Conservation (phyloP, 2,329 filamentous ascomycete genomes). For the Claviceps sp. region DNA sequence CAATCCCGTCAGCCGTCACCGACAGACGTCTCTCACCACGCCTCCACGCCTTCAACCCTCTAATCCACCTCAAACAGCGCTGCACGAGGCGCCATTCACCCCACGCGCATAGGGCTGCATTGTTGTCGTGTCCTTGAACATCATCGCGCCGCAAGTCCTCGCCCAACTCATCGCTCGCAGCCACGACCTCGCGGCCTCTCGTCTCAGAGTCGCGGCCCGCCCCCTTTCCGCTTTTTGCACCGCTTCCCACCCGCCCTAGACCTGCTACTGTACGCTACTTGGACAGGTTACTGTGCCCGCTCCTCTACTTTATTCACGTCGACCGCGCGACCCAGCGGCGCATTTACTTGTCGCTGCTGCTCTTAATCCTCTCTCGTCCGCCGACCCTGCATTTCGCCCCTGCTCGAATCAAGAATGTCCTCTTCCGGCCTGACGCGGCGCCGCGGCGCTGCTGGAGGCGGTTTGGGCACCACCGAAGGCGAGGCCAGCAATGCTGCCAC, state of each 20-base stretch:
- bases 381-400: background rate
- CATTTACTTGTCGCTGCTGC: slow-evolving; percentile 5
- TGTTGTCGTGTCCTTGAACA: background rate
- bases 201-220: slow-evolving; percentile 1
- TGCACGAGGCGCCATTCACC: too few relatives aligned
- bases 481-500: slow-evolving; percentile 43
- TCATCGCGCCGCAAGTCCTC: background rate
- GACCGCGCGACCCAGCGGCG: slow-evolving; percentile 4
- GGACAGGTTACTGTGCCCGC: too few relatives aligned
- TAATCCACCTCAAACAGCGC: too few relatives aligned
- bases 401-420: slow-evolving; percentile 15
- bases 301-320: background rate
- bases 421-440: slow-evolving; percentile 46
- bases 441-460: slow-evolving; percentile 54
- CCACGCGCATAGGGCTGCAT: too few relatives aligned
- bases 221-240: slow-evolving; percentile 1
- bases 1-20: too few relatives aligned
- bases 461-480: slow-evolving; percentile 43
- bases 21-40: too few relatives aligned
- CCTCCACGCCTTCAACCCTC: too few relatives aligned
- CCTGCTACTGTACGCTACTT: background rate
- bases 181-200: background rate
- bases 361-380: background rate
- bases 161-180: background rate
- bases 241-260: background rate